Conservation (phyloP, 176 grass and related monocot genomes). For the Puccinellia tenuiflora region DNA sequence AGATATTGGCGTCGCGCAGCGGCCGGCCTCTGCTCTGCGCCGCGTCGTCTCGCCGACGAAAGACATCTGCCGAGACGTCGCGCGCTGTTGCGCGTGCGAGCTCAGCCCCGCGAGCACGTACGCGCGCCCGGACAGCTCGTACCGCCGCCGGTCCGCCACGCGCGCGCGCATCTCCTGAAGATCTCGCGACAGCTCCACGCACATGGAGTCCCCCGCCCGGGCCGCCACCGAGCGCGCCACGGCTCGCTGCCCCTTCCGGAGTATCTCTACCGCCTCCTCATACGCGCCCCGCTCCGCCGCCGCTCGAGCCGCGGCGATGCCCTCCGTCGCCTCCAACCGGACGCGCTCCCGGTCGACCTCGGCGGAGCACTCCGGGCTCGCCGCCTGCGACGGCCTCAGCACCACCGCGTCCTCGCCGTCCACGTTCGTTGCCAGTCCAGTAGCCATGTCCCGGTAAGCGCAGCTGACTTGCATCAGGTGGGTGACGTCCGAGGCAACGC, state of each 20-base stretch:
- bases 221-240: conserved; percentile 31
- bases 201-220: conserved; percentile 35
- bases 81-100: conserved; percentile 62
- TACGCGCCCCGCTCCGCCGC: conserved; percentile 45
- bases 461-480: conserved; percentile 45
- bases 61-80: conserved; percentile 39
- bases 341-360: conserved; percentile 63
- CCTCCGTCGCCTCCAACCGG: conserved; percentile 23
- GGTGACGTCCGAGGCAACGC: background rate
- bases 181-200: conserved; percentile 36
- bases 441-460: conserved; percentile 56
- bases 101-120: conserved; percentile 57
- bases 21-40: background rate
- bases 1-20: conserved; percentile 1
- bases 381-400: conserved; percentile 14
- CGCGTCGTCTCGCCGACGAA: background rate
- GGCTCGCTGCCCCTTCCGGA: conserved; percentile 10
- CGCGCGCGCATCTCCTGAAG: conserved; percentile 55
- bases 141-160: conserved; percentile 33
- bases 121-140: conserved; percentile 53
- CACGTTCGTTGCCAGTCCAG: conserved; percentile 30
- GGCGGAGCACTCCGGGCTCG: conserved; percentile 5
- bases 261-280: conserved; percentile 37
- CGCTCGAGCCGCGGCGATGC: conserved; percentile 29
- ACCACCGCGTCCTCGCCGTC: conserved; percentile 36